Evolutionary conservation across 768 basidiomycete genomes (phyloP), one percentile per base, ranked within the genome.

Genomic region (Mrakia blollopis): DNA sequence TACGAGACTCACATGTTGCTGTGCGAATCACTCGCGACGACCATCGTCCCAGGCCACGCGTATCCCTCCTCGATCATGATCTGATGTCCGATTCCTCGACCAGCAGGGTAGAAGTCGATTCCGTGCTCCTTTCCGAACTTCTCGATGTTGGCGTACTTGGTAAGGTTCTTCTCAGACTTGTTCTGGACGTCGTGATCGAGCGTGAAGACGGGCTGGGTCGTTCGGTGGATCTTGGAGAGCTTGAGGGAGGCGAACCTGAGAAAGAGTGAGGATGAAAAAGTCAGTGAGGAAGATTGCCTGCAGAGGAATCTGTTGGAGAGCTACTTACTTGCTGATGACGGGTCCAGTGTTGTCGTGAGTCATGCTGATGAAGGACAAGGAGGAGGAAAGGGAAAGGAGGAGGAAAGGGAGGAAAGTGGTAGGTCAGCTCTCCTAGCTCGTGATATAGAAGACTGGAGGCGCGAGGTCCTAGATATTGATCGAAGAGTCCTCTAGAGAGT

Each of bases 101-200:
- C 97, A 7, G 97, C 94, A 52, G 97, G 96, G 84, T 93, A 99
- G 83, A 98, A 98, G 84, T 99, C 93, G 80, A 99, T 86, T 10
- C 87, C 87, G 79, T 98, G 91, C 63, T 87, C 85, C 61, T 93
- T 88, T 8, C 94, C 97, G 81, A 98, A 98, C 3, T 87, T 87
- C 82, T 98, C 95, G 70, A 98, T 99, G 74, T 88, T 88, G 32
- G 91, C 88, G 84, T 99, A 99, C 83, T 99, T 99, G 18, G 88
- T 86, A 28, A 97, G 86, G 85, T 98, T 99, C 82, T 95, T 95
- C 7, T 88, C 81, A 0, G 93, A 90, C 80, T 90, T 91, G 85
- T 99, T 99, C 83, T 99, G 97, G 0, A 99, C 94, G 82, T 99
- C 97, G 82, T 99, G 97, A 83, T 98, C 97, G 62, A 98, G 89